Evolutionary conservation across 2,329 filamentous ascomycete genomes (phyloP), one percentile per base, ranked within the genome.

Genomic region (Exophiala sp.): DNA sequence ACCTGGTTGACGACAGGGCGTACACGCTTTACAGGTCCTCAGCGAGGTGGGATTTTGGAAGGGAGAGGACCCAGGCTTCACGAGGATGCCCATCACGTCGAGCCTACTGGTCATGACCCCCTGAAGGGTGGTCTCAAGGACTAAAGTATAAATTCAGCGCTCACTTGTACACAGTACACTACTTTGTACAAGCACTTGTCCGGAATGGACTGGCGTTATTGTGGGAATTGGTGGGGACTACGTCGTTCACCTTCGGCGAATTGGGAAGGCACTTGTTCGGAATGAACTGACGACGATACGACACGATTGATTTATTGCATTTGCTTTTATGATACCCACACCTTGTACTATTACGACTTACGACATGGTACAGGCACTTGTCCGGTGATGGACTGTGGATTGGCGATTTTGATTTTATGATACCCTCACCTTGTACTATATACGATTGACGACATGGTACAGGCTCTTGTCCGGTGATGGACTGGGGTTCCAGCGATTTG

Each of bases 1-100:
- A 58, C 55, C 3, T 60, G 58, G 58, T 14, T 51, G 18, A 51
- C 48, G 14, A 51, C 48, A 3, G 48, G 48, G 5, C 48, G 50
- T 3, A 53, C 43, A 9, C 35, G 21, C 6, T 53, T 53, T 32
- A 53, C 50, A 5, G 50, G 50, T 5, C 50, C 50, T 21, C 43
- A 45, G 18, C 44, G 50, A 42, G 50, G 45, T 34, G 50, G 50
- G 4, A 53, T 53, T 14, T 36, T 53, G 38, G 44, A 53, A 5
- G 50, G 50, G 9, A 21, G 29, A 18, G 8, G 12, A n/a, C 43
- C 43, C 3, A 35, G 50, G 42, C 47, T 36, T n/a, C 20, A 44
- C 20, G 48, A 51, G 14, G 48, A 44, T 11, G 9, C 39, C 7
- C 33, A 51, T 38, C 48, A 51, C 41, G 41, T 51, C 40, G 39